Conservation (phyloP, 345 rosid species). For the Stellera chamaejasme region DNA sequence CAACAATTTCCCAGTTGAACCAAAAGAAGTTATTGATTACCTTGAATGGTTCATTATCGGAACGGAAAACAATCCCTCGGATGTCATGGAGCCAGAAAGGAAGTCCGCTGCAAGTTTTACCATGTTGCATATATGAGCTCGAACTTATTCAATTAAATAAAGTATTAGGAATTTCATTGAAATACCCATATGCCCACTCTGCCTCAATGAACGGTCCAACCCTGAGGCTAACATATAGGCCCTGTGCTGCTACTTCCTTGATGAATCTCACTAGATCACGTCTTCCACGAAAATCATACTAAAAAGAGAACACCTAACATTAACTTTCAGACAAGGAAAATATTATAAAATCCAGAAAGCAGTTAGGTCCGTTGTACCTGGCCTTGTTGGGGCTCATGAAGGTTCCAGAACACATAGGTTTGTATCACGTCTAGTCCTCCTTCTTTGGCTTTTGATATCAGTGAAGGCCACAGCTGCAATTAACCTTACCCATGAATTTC, state of each 20-base stretch:
- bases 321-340: not conserved
- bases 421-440: constrained; percentile 86
- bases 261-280: constrained; percentile 61
- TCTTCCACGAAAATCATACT: constrained; percentile 89
- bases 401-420: constrained; percentile 88
- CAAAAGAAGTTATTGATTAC: constrained; percentile 8
- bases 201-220: constrained; percentile 78
- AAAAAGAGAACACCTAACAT: constrained; percentile 2
- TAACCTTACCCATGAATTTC: not conserved
- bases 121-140: not conserved
- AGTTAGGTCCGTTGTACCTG: constrained; percentile 39
- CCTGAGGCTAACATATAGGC: constrained; percentile 67
- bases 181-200: constrained; percentile 89
- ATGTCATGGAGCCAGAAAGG: constrained; percentile 88
- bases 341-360: not conserved
- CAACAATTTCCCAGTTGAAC: not conserved
- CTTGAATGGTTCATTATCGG: constrained; percentile 79
- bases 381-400: constrained; percentile 71
- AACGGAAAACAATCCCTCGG: constrained; percentile 57
- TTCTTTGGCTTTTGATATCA: constrained; percentile 61
- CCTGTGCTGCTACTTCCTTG: constrained; percentile 67
- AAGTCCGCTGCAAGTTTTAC: constrained; percentile 44
- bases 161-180: not conserved
- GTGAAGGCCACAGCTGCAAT: constrained; percentile 74
- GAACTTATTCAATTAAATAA: not conserved